Conservation (phyloP, 768 basidiomycete genomes). For the Phanerochaete carnosa region DNA sequence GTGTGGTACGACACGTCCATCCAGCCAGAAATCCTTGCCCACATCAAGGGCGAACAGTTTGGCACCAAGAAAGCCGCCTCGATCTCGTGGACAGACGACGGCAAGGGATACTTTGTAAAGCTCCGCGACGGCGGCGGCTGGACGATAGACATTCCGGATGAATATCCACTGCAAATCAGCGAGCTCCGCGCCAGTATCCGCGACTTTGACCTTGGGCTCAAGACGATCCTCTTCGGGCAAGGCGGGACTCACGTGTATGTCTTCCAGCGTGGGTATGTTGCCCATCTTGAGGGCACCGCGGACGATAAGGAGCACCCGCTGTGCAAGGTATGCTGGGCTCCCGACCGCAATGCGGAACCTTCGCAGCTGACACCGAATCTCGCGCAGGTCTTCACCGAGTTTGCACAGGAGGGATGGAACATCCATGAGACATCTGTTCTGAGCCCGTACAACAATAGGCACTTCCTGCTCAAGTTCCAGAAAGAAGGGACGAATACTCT, state of each 20-base stretch:
- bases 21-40: neutral
- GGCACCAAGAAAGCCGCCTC: neutral
- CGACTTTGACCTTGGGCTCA: neutral
- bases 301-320: neutral
- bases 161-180: neutral
- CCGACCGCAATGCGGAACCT: too few relatives aligned
- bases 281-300: neutral
- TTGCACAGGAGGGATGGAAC: neutral
- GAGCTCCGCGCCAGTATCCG: neutral
- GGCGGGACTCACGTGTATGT: constrained; percentile 4
- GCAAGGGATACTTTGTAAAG: neutral
- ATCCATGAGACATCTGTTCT: neutral
- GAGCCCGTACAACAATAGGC: neutral
- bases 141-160: neutral
- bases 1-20: constrained; percentile 1
- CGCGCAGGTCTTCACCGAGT: too few relatives aligned
- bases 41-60: neutral
- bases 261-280: neutral
- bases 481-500: neutral
- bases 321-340: constrained; percentile 1
- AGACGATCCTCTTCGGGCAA: constrained; percentile 1
- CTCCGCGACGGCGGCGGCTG: neutral
- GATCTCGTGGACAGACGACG: neutral
- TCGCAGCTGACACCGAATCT: too few relatives aligned
- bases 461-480: constrained; percentile 3